Evolutionary conservation across 2,329 filamentous ascomycete species (phyloP).

Genomic region (Plenodomus biglobosus): DNA sequence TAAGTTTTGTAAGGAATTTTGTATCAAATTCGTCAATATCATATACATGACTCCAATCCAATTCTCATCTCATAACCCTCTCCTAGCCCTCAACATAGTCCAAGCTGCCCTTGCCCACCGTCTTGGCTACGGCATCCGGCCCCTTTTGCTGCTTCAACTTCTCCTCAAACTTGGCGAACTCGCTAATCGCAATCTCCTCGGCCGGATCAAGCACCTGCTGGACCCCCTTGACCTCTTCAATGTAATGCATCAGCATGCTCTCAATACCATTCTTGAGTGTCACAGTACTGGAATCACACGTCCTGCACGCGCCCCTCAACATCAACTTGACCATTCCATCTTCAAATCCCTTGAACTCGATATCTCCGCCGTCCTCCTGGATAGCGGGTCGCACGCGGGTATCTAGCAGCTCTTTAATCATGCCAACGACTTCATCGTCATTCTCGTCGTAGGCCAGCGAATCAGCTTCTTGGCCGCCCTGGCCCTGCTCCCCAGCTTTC

Average conservation of each 20-base stretch:
- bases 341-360: constrained; percentile 89
- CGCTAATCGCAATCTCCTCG: constrained; percentile 80
- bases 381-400: constrained; percentile 93
- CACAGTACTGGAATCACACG: constrained; percentile 94
- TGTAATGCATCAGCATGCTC: constrained; percentile 91
- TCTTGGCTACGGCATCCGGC: constrained; percentile 52
- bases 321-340: constrained; percentile 84
- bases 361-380: constrained; percentile 96
- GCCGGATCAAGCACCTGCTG: constrained; percentile 88
- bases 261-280: constrained; percentile 98
- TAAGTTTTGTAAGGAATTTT: background rate
- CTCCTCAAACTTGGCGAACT: constrained; percentile 95
- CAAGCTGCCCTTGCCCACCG: constrained; percentile 54
- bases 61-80: too few relatives aligned
- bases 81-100: constrained; percentile 49
- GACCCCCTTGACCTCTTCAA: constrained; percentile 93
- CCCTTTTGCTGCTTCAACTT: constrained; percentile 67
- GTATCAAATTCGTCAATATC: background rate
- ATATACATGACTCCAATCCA: too few relatives aligned
- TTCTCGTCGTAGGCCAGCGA: constrained; percentile 82
- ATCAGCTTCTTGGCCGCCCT: constrained; percentile 60
- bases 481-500: constrained; percentile 54
- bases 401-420: constrained; percentile 98
- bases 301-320: constrained; percentile 87
- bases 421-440: constrained; percentile 90